Evolutionary conservation across 345 rosid species (phyloP), one percentile per base, ranked within the genome.

Genomic region (Gossypium raimondii): DNA sequence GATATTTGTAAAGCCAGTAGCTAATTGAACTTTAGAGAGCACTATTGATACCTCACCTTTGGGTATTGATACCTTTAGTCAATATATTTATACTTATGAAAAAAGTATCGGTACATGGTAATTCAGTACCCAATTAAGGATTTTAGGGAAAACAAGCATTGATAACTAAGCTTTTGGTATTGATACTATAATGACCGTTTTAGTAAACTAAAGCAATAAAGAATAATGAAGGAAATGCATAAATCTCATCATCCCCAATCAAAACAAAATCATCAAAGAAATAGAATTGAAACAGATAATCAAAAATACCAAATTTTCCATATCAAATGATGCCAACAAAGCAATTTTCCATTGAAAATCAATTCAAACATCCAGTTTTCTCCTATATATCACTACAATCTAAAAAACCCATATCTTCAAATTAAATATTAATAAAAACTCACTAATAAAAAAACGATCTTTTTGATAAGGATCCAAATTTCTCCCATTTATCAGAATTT

Each of bases 401-500:
- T 59, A 56, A n/a, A 45, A 25, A 27, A 27, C 25, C 48, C 73
- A 52, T 53, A 70, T 29, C 27, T n/a, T 2, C 27, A 29, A 27
- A 52, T 29, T 27, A 27, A 17, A 69, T 27, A 50, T 27, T 27
- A 52, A 52, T 17, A 70, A 52, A 68, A 68, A 70, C 44, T 20
- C 47, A 20, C 4, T 3, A 14, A 20, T 52, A 29, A 29, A 17
- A 25, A 52, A 10, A 2, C 5, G 27, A n/a, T 70, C 6, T 29
- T 70, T 70, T 27, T 17, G 13, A 10, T 64, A 51, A 67, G 57
- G 66, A 75, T 63, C 68, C 43, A 45, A 70, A 70, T 17, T 52
- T 61, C 22, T 22, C 9, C 38, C 17, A 3, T 53, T 53, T 41
- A 34, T 17, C 34, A 4, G 11, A 11, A 10, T 17, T 77, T 71